Conservation (phyloP, 23 red algal species). For the Gracilariopsis chorda region DNA sequence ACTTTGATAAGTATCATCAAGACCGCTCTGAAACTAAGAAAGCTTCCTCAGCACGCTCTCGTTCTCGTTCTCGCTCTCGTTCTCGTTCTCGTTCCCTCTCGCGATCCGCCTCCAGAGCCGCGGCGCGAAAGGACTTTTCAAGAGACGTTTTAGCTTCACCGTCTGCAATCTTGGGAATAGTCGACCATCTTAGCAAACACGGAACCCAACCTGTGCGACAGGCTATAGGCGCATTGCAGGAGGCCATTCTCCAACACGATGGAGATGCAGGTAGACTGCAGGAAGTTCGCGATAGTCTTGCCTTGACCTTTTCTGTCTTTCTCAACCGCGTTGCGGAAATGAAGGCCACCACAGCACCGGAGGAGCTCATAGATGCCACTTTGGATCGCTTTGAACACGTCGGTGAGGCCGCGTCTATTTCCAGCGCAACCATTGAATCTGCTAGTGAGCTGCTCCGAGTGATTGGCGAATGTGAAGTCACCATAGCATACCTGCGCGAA, state of each 20-base stretch:
- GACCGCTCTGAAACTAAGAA: conserved; percentile 10
- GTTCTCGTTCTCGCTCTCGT: background rate
- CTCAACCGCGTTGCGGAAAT: background rate
- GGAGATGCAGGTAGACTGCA: background rate
- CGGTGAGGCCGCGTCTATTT: background rate
- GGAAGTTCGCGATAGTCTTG: conserved; percentile 9
- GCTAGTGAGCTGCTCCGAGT: background rate
- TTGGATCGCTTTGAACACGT: background rate
- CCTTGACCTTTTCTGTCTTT: conserved; percentile 21
- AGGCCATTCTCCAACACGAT: background rate
- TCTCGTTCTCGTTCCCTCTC: conserved; percentile 2
- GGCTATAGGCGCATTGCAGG: background rate
- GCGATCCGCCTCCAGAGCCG: background rate
- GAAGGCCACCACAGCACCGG: background rate
- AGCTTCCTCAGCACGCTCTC: background rate
- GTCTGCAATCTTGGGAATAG: background rate
- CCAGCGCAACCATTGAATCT: conserved; percentile 7
- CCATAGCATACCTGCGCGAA: background rate
- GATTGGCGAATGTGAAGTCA: background rate
- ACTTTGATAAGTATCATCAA: background rate
- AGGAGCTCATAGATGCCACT: background rate
- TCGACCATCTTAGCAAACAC: background rate
- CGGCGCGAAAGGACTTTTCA: background rate
- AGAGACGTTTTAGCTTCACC: background rate
- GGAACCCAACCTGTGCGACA: background rate